These are phyloP conservation scores for Tylopilus subfusipes DNA, from an alignment of 768 basidiomycete genomes.

Conservation along the genomic window DNA sequence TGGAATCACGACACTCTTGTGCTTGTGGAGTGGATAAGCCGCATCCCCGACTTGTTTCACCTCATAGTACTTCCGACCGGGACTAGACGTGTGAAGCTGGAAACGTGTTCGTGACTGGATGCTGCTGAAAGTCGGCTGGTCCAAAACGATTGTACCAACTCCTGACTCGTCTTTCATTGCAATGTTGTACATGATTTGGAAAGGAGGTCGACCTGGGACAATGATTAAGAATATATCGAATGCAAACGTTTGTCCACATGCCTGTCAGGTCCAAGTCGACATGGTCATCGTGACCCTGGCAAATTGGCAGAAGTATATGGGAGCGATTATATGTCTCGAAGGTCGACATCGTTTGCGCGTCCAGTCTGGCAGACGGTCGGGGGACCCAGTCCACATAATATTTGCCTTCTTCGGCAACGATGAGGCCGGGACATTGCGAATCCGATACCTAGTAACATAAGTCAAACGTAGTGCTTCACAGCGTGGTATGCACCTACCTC, in stretches of 20 bases:
- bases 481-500: slow-evolving; percentile 43
- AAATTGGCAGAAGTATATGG: slow-evolving; percentile 71
- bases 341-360: slow-evolving; percentile 50
- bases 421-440: slow-evolving; percentile 77
- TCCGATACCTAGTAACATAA: slow-evolving; percentile 61
- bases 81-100: slow-evolving; percentile 71
- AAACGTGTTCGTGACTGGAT: slow-evolving; percentile 78
- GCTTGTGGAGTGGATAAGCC: slow-evolving; percentile 74
- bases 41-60: slow-evolving; percentile 86
- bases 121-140: slow-evolving; percentile 79
- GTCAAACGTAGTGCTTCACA: not conserved
- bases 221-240: not conserved
- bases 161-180: slow-evolving; percentile 66
- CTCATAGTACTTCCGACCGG: slow-evolving; percentile 85
- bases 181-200: slow-evolving; percentile 89
- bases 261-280: slow-evolving; percentile 83
- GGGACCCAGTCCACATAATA: slow-evolving; percentile 80
- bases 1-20: slow-evolving; percentile 59
- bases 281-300: slow-evolving; percentile 76
- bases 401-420: slow-evolving; percentile 54
- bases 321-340: slow-evolving; percentile 69
- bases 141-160: slow-evolving; percentile 66
- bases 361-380: slow-evolving; percentile 69
- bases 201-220: slow-evolving; percentile 76
- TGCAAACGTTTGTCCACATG: slow-evolving; percentile 26